Base-by-base conservation (phyloP, 2,329 filamentous ascomycete species). In the Aspergillus proliferans region DNA sequence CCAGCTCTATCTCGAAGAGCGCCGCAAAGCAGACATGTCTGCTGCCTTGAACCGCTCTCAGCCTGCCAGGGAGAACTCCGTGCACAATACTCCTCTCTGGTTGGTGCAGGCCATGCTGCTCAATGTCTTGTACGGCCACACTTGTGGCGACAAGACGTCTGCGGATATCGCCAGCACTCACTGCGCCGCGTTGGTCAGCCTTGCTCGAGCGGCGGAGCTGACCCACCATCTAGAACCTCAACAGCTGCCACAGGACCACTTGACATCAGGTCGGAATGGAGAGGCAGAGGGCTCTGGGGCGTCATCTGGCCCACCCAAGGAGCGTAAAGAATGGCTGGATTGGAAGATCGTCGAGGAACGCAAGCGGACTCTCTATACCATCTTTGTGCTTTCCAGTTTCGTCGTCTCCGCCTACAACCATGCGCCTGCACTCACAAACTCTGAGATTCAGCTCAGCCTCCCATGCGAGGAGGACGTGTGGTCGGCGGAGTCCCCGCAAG, bases 71-170 rank as follows among this genome's bases (percentile, higher is more conserved):
- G 85, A 88, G 50, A 78, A 78, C 45, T 77, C 82, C 14, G 79
- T 83, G 36, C 83, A 88, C 57, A 92, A 82, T 47, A 83, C 91
- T 2, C 92, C 92, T 0, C 78, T 96, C 38, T 97, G 92, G 91
- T 78, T 98, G 22, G 90, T 97, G 14, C 93, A 97, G 69, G 89
- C 92, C 0, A 97, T 97, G 92, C 76, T 97, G 7, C 78, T 98
- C 45, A 97, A 95, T 64, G 88, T 97, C 34, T 87, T 96, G 14
- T 97, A 95, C 65, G 92, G 92, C 12, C 88, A 96, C 68, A 94
- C 95, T 58, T 95, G 90, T 65, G 89, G 88, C 34, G 92, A 97
- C 66, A 92, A 94, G 72, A 85, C 84, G 47, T 87, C 89, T 19
- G 89, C 88, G 52, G 90, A 96, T 65, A 94, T 95, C 61, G 92